A percentile compares a stretch with the other conserved stretches of the same genome.
These are phyloP conservation scores for Scortechinia acanthostroma DNA, from an alignment of 2,329 filamentous ascomycete species.

Conservation along the genomic window DNA sequence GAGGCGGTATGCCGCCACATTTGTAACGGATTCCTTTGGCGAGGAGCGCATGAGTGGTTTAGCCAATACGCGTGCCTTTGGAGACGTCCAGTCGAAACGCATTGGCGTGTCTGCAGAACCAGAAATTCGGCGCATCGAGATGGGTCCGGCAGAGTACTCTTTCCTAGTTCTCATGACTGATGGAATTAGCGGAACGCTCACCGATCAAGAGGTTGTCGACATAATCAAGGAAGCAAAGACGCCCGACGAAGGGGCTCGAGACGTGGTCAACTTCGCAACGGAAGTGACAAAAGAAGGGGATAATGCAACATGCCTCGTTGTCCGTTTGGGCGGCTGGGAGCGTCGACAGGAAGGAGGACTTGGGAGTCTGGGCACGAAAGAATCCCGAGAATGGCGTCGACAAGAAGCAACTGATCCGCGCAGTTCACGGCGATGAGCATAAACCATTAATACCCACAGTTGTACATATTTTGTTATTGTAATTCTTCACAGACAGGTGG, in stretches of 20 bases:
- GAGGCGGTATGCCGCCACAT: conserved; percentile 55
- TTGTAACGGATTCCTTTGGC: conserved; percentile 64
- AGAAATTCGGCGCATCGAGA: conserved; percentile 49
- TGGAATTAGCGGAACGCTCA: conserved; percentile 52
- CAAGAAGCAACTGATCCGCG: conserved; percentile 56
- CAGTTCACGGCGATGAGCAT: conserved; percentile 40
- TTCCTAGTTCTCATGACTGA: conserved; percentile 61
- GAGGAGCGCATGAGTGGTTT: conserved; percentile 62
- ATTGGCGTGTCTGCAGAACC: conserved; percentile 63
- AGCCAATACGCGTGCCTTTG: conserved; percentile 62
- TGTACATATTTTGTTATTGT: background rate
- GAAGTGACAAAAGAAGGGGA: conserved; percentile 37
- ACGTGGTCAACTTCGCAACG: conserved; percentile 55
- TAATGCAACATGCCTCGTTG: conserved; percentile 16
- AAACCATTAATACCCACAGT: background rate
- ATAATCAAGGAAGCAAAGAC: conserved; percentile 62
- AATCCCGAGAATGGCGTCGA: conserved; percentile 54
- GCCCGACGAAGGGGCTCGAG: conserved; percentile 51
- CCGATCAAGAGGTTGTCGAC: conserved; percentile 63
- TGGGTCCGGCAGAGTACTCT: conserved; percentile 51
- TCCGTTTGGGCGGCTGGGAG: conserved; percentile 16
- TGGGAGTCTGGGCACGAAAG: conserved; percentile 57
- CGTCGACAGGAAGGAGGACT: conserved; percentile 47
- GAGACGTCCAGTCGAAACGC: conserved; percentile 59
- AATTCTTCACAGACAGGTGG: no score